phyloP scores from a whole-genome alignment of 306 rosid genomes.

The Cajanus cajan region DNA sequence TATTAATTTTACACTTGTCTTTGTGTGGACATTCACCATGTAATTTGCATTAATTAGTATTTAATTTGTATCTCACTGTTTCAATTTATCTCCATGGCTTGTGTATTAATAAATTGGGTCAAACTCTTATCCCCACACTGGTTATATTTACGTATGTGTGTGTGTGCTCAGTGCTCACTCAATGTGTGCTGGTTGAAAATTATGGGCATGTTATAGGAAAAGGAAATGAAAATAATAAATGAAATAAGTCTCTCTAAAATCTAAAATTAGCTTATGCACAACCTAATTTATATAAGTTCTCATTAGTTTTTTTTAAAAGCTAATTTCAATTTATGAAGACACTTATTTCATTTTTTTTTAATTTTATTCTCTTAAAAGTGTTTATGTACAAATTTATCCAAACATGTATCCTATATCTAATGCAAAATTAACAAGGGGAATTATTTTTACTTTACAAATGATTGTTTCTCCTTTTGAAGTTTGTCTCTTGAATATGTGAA shows the following conservation, averaged over 20 bases:
- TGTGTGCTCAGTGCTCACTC: background rate
- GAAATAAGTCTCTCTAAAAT: too few relatives aligned
- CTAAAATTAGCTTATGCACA: too few relatives aligned
- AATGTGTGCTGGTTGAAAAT: constrained; percentile 8
- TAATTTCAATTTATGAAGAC: too few relatives aligned
- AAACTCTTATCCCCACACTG: background rate
- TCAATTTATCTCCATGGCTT: background rate
- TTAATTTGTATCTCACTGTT: background rate
- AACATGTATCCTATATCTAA: too few relatives aligned
- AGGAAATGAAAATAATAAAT: too few relatives aligned
- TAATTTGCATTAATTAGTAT: background rate
- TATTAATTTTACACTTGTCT: constrained; percentile 8
- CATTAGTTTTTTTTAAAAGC: too few relatives aligned
- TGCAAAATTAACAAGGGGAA: constrained; percentile 5
- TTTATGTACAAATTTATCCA: too few relatives aligned
- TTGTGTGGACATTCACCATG: background rate
- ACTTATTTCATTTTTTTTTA: too few relatives aligned
- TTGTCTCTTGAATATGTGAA: constrained; percentile 21
- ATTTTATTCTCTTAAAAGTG: too few relatives aligned
- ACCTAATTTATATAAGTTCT: too few relatives aligned
- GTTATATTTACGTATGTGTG: background rate
- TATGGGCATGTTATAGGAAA: too few relatives aligned
- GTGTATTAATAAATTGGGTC: background rate
- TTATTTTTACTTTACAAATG: background rate
- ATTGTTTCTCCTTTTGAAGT: constrained; percentile 18